phyloP scores from a whole-genome alignment of 768 basidiomycete genomes.

The Mrakia blollopis region DNA sequence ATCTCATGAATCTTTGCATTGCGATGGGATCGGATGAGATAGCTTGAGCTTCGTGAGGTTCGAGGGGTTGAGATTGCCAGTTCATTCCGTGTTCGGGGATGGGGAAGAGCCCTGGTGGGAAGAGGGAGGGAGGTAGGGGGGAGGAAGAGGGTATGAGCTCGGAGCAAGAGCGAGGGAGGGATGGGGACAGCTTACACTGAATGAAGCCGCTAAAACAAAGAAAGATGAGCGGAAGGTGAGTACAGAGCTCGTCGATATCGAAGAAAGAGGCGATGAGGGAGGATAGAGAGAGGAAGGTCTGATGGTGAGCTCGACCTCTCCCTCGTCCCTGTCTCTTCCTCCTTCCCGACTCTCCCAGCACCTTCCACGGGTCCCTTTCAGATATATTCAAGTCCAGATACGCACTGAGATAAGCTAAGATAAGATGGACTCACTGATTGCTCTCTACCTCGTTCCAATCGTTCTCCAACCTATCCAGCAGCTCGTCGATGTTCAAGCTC shows the following conservation, averaged over 20 bases:
- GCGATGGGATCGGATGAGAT: conserved; percentile 1
- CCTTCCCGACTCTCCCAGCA: no score
- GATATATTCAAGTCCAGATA: no score
- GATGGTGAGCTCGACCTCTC: neutral
- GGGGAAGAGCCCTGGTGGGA: conserved; percentile 9
- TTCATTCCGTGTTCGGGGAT: conserved; percentile 13
- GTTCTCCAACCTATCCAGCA: conserved; percentile 1
- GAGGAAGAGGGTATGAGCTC: neutral
- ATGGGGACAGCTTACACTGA: neutral
- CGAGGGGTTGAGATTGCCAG: neutral
- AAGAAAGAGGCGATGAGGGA: no score
- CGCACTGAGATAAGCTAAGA: neutral
- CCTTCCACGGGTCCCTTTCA: no score
- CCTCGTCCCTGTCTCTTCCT: neutral
- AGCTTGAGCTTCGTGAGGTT: conserved; percentile 3
- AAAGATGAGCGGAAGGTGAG: neutral
- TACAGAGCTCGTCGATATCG: no score
- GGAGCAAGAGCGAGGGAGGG: neutral
- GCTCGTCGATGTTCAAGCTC: conserved; percentile 1
- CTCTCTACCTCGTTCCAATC: neutral
- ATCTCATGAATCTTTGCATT: neutral
- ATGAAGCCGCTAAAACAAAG: neutral
- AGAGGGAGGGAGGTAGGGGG: neutral
- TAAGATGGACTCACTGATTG: neutral
- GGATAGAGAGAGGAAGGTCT: neutral